Percentiles rank a stretch among this genome's conserved stretches.
Conservation (phyloP, 176 grass and related monocot genomes). For the Stipa capillata region DNA sequence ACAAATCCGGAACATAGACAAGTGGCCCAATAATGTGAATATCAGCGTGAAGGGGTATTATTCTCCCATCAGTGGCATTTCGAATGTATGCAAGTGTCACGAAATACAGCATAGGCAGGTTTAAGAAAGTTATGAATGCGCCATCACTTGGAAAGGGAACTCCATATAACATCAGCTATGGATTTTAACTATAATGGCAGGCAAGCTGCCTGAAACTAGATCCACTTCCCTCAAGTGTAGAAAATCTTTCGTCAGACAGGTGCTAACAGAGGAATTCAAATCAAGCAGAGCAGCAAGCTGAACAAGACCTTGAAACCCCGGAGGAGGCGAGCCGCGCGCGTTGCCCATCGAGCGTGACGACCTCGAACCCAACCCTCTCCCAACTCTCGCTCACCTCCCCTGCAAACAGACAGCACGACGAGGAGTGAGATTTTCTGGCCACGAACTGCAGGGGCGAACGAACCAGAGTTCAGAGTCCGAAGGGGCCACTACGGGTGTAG, state of each 20-base stretch:
- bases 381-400: constrained; percentile 69
- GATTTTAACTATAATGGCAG: not conserved
- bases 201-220: not conserved
- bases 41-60: not conserved
- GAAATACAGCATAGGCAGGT: not conserved
- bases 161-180: not conserved
- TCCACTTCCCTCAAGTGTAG: not conserved
- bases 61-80: not conserved
- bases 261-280: not conserved
- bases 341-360: constrained; percentile 65
- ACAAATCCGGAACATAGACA: not conserved
- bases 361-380: constrained; percentile 79
- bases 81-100: not conserved
- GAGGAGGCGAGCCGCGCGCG: constrained; percentile 58
- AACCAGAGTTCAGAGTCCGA: not conserved
- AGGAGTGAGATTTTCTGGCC: constrained; percentile 11
- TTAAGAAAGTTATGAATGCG: not conserved
- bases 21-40: not conserved
- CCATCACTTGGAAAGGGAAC: not conserved
- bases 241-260: not conserved
- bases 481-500: constrained; percentile 57
- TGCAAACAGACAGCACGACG: constrained; percentile 2
- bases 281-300: not conserved
- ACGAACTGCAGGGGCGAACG: not conserved
- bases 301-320: constrained; percentile 49